A percentile compares a stretch with the other conserved stretches of the same genome.
phyloP scores from a whole-genome alignment of 2,329 filamentous ascomycete genomes.

The Fusarium papillatum region DNA sequence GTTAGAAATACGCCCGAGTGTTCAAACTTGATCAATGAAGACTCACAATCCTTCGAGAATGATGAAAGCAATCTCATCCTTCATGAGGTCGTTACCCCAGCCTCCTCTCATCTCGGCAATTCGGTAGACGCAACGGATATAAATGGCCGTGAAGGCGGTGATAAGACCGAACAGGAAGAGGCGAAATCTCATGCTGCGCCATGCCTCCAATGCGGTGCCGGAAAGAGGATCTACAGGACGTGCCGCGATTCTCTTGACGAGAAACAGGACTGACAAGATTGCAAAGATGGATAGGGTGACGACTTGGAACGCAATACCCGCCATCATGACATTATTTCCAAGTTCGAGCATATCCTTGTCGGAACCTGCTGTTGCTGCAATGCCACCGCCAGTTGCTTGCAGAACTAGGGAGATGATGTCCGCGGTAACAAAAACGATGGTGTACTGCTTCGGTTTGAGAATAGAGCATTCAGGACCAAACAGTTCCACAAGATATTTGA shows the following conservation, averaged over 20 bases:
- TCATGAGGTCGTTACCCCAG: background rate
- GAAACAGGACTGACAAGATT: background rate
- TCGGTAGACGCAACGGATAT: background rate
- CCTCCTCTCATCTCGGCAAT: background rate
- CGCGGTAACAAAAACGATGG: background rate
- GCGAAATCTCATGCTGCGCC: background rate
- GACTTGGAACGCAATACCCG: background rate
- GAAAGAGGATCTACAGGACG: background rate
- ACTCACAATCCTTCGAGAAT: background rate
- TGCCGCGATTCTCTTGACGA: background rate
- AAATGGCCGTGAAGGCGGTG: background rate
- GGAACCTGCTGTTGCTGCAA: background rate
- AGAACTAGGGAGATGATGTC: background rate
- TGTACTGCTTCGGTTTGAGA: slow-evolving; percentile 1
- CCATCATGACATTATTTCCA: background rate
- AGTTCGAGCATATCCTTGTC: background rate
- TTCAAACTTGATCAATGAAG: fast-evolving
- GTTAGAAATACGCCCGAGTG: background rate
- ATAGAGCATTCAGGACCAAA: background rate
- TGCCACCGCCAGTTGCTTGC: background rate
- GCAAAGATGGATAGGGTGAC: background rate
- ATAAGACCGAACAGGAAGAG: background rate
- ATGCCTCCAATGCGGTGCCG: background rate
- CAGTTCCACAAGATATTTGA: background rate
- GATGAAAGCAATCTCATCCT: background rate